phyloP scores from a whole-genome alignment of 805 yeast species.

The Saturnispora hagleri region DNA sequence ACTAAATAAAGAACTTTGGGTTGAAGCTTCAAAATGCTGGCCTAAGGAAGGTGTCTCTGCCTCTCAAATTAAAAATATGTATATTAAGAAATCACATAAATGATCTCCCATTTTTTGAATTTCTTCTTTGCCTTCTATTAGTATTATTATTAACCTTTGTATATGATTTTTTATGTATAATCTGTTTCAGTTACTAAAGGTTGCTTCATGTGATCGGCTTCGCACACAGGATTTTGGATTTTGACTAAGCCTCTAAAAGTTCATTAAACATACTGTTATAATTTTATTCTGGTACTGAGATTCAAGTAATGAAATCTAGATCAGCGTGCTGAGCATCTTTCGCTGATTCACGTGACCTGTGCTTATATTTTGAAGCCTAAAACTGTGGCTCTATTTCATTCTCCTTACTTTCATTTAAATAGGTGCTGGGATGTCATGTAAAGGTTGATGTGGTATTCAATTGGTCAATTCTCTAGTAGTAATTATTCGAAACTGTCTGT shows the following conservation, averaged over 20 bases:
- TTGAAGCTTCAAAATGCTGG: conserved; percentile 26
- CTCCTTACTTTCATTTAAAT: background rate
- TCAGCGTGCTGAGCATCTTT: background rate
- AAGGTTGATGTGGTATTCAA: background rate
- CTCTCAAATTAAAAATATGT: conserved; percentile 25
- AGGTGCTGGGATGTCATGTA: background rate
- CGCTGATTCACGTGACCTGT: conserved; percentile 2
- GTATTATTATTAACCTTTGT: background rate
- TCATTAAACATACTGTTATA: background rate
- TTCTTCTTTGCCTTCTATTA: background rate
- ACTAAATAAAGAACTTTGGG: conserved; percentile 24
- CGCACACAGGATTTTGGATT: background rate
- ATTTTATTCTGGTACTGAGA: too few species aligned
- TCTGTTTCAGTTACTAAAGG: background rate
- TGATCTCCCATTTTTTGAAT: background rate
- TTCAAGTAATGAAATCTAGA: background rate
- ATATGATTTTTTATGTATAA: background rate
- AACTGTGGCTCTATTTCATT: background rate
- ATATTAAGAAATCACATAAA: conserved; percentile 20
- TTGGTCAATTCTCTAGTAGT: background rate
- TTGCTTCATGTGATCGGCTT: background rate
- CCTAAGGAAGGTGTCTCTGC: conserved; percentile 27
- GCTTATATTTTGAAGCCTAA: background rate
- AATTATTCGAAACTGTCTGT: background rate
- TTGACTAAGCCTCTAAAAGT: background rate